Conservation (phyloP, 768 basidiomycete species). For the Termitomyces titanicus region DNA sequence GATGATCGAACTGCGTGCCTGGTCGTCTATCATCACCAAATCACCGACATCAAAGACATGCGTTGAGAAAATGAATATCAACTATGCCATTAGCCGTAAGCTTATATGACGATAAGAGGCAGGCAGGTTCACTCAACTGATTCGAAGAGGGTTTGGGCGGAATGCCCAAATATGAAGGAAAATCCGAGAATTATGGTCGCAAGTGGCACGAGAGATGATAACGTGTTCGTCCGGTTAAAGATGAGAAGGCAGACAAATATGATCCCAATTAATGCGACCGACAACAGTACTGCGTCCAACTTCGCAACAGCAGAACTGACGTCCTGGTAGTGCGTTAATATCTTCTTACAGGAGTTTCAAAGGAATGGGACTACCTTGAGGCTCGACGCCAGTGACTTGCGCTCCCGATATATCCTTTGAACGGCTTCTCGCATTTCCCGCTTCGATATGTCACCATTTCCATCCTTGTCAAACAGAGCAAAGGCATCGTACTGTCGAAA, state of each 20-base stretch:
- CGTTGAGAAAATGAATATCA: constrained; percentile 83
- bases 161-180: constrained; percentile 82
- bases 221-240: constrained; percentile 62
- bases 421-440: constrained; percentile 82
- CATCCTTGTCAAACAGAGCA: constrained; percentile 71
- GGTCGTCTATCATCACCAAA: constrained; percentile 76
- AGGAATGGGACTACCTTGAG: constrained; percentile 50
- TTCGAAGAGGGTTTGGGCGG: constrained; percentile 75
- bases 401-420: constrained; percentile 74
- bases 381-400: constrained; percentile 65
- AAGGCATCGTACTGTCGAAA: constrained; percentile 59
- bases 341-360: neutral
- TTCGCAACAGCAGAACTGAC: constrained; percentile 72
- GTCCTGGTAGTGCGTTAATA: constrained; percentile 40
- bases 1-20: constrained; percentile 29
- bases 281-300: constrained; percentile 70
- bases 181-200: constrained; percentile 81
- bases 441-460: constrained; percentile 78
- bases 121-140: constrained; percentile 41
- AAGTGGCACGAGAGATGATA: constrained; percentile 73
- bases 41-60: constrained; percentile 87
- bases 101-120: neutral
- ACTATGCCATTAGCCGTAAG: constrained; percentile 29
- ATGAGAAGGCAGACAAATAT: constrained; percentile 72
- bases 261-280: constrained; percentile 51